Conservation (phyloP, 2,329 filamentous ascomycete genomes). For the Penicillium vulpinum region DNA sequence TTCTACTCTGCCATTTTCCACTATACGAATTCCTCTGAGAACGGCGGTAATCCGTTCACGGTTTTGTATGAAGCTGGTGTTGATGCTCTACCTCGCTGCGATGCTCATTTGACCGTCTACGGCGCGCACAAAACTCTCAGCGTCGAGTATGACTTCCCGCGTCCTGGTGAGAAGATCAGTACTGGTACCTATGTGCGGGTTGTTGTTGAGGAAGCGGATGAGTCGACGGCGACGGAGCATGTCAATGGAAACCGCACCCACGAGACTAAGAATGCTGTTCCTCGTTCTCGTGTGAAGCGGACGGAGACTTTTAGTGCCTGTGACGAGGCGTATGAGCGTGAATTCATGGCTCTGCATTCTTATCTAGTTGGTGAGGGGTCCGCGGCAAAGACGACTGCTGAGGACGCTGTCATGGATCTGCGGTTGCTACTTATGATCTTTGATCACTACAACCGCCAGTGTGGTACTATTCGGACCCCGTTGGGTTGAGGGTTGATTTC, state of each 20-base stretch:
- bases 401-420: slow-evolving; percentile 41
- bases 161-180: slow-evolving; percentile 35
- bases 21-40: slow-evolving; percentile 23
- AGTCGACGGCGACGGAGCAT: not conserved
- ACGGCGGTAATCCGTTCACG: slow-evolving; percentile 43
- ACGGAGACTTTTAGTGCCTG: slow-evolving; percentile 35
- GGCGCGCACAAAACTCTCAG: slow-evolving; percentile 55
- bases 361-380: slow-evolving; percentile 31
- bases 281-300: slow-evolving; percentile 16
- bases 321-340: slow-evolving; percentile 40
- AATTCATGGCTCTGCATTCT: slow-evolving; percentile 39
- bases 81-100: slow-evolving; percentile 50
- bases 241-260: not conserved
- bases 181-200: slow-evolving; percentile 56
- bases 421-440: slow-evolving; percentile 37
- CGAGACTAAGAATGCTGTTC: not conserved
- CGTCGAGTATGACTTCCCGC: slow-evolving; percentile 59
- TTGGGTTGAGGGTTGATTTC: slow-evolving; percentile 24
- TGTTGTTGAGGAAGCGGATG: slow-evolving; percentile 34
- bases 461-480: slow-evolving; percentile 37
- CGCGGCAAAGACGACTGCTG: slow-evolving; percentile 35
- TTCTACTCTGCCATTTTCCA: slow-evolving; percentile 44
- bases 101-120: slow-evolving; percentile 49
- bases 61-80: slow-evolving; percentile 61
- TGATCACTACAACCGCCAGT: slow-evolving; percentile 39